Evolutionary conservation across 2,329 filamentous ascomycete species (phyloP).

Genomic region (Talaromyces marneffei): DNA sequence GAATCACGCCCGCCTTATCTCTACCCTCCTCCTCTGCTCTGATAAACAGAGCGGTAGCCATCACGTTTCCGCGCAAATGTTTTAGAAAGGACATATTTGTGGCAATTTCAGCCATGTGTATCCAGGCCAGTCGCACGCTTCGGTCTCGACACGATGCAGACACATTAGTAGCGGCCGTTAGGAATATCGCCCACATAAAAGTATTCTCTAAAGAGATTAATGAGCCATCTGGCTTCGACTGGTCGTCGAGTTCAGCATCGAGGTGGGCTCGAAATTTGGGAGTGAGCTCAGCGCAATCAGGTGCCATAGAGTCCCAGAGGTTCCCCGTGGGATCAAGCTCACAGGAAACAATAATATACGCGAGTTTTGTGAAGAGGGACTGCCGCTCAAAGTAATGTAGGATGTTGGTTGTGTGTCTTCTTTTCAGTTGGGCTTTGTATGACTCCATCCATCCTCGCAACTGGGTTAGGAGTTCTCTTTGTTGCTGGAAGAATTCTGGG

Average conservation of each 20-base stretch:
- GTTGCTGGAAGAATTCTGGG: neutral
- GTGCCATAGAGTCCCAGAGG: neutral
- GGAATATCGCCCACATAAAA: neutral
- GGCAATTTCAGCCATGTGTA: neutral
- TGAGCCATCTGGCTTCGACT: neutral
- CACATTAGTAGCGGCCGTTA: neutral
- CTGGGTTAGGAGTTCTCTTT: neutral
- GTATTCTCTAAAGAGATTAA: constrained; percentile 1
- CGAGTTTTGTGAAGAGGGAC: neutral
- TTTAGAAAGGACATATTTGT: neutral
- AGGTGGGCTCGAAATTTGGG: neutral
- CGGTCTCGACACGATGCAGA: neutral
- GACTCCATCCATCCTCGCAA: neutral
- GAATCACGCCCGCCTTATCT: neutral
- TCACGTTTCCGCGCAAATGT: neutral
- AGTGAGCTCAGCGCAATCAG: neutral
- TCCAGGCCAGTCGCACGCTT: neutral
- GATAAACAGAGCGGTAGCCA: neutral
- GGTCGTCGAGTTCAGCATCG: neutral
- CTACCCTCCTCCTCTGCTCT: neutral
- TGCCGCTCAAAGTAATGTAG: neutral
- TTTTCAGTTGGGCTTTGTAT: neutral
- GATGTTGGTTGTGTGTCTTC: neutral
- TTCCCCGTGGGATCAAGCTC: neutral
- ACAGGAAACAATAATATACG: neutral